Evolutionary conservation across 2,329 filamentous ascomycete genomes (phyloP), one percentile per base, ranked within the genome.

Genomic region (Sporothrix brunneoviolacea): DNA sequence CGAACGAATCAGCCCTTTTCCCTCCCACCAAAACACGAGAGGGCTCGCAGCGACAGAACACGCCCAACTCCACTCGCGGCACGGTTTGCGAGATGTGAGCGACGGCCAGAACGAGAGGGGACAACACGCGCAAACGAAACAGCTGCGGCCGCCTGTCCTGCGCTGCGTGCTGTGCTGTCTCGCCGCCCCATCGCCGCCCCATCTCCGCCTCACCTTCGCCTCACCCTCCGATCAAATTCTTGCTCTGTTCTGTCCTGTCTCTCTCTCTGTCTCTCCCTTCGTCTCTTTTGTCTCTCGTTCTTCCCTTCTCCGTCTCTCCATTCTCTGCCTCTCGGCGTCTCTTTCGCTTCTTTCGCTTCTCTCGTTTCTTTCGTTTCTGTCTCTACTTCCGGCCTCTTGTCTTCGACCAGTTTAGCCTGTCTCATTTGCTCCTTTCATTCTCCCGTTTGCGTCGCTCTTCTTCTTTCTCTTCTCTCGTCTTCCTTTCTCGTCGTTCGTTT

Each of bases 131-230:
- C 37, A 35, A 50, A 39, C 44, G 47, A 51, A 50, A 47, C 47
- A 48, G 30, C 46, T 21, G 24, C 28, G 4, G 38, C 50, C 22
- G 37, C 37, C 40, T 48, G 43, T 48, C 47, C 38, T 39, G 32
- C 44, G 46, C 40, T 46, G 48, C 51, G 41, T 53, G 37, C 49
- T 48, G 50, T 37, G 48, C 44, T 45, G 40, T 50, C 48, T 18
- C 8, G n/a, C 35, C 18, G 35, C 39, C n/a, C 28, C 22, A 27
- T 51, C 45, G 36, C 49, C 16, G 41, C 43, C 24, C 35, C 39
- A 42, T 46, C 43, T 40, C 42, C 48, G 18, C 37, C 39, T 32
- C 15, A 22, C 35, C 37, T 39, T 37, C 43, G 21, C 35, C 13
- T 53, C 30, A 33, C 24, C 4, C 13, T 27, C 24, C 21, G 18